Percentiles rank a stretch among this genome's conserved stretches.
phyloP scores from a whole-genome alignment of 1,284 basidiomycete species.

The Wolfiporia cocos region DNA sequence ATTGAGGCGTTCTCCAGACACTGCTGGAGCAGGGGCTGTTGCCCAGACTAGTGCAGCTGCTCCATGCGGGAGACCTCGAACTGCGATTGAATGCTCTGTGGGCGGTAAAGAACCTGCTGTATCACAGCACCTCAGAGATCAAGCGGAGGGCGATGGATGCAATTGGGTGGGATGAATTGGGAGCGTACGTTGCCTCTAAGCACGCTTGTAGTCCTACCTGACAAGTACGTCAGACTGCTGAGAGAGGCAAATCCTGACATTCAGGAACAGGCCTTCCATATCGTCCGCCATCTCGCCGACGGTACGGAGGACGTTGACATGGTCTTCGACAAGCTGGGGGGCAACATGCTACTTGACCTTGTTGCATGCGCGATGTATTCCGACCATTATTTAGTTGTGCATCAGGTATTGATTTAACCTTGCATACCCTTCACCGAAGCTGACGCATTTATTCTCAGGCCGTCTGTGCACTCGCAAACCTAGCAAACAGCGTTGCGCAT shows the following conservation, averaged over 20 bases:
- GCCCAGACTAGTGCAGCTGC: constrained; percentile 52
- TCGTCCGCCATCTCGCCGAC: constrained; percentile 59
- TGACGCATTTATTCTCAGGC: constrained; percentile 31
- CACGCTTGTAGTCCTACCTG: not conserved
- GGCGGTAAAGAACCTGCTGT: constrained; percentile 76
- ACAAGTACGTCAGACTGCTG: constrained; percentile 33
- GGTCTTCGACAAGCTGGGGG: constrained; percentile 46
- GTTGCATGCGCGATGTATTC: constrained; percentile 43
- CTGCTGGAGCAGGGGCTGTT: constrained; percentile 63
- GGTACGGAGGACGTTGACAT: constrained; percentile 55
- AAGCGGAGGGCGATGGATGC: constrained; percentile 61
- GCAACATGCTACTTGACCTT: constrained; percentile 35
- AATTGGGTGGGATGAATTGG: constrained; percentile 56
- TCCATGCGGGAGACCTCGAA: constrained; percentile 44
- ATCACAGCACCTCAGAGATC: constrained; percentile 49
- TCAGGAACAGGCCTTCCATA: constrained; percentile 62
- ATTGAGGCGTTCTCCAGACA: constrained; percentile 30
- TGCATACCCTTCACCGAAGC: constrained; percentile 1
- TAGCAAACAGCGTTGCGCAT: constrained; percentile 48
- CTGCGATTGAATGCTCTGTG: constrained; percentile 69
- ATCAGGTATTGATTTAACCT: constrained; percentile 34
- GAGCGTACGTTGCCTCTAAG: constrained; percentile 33
- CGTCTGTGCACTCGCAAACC: constrained; percentile 53
- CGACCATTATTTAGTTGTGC: constrained; percentile 42
- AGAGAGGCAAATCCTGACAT: constrained; percentile 43